Evolutionary conservation across 768 basidiomycete genomes (phyloP), one percentile per base, ranked within the genome.

Genomic region (Kwoniella heveanensis): DNA sequence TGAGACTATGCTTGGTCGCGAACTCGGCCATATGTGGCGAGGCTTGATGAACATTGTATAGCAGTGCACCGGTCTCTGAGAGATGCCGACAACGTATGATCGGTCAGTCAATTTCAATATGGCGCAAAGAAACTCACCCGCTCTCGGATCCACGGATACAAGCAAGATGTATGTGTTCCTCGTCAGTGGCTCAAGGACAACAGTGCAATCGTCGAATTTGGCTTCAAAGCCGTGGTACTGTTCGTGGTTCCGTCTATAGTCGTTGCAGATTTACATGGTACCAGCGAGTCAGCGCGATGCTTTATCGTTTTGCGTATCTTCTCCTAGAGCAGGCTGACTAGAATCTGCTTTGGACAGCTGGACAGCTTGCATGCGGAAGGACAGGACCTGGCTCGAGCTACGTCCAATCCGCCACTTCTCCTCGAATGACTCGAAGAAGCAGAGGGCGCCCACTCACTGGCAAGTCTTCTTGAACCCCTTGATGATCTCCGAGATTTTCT

Each of bases 391-490:
- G n/a, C n/a, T n/a, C n/a, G n/a, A n/a, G n/a, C n/a, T n/a, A n/a
- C n/a, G n/a, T n/a, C n/a, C n/a, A n/a, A n/a, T n/a, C n/a, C n/a
- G n/a, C n/a, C n/a, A n/a, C n/a, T n/a, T n/a, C n/a, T n/a, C n/a
- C n/a, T n/a, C n/a, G n/a, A n/a, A n/a, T n/a, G n/a, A n/a, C n/a
- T n/a, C n/a, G n/a, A n/a, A n/a, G n/a, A n/a, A n/a, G n/a, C n/a
- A n/a, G n/a, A n/a, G n/a, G n/a, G n/a, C 24, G 29, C 55, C 54
- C n/a, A 80, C 81, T 73, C 88, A 90, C 60, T 89, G 86, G 80
- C 93, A 96, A 21, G 90, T 89, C 70, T 91, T 87, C 74, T 95
- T 92, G 83, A 98, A 97, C 2, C 88, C 88, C 81, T 98, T 98
- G 82, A 99, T 89, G 64, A 96, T 86, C 80, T 97, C 93, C 10